Base-by-base conservation (phyloP, 805 yeast genomes). In the Ogataea methanolica region DNA sequence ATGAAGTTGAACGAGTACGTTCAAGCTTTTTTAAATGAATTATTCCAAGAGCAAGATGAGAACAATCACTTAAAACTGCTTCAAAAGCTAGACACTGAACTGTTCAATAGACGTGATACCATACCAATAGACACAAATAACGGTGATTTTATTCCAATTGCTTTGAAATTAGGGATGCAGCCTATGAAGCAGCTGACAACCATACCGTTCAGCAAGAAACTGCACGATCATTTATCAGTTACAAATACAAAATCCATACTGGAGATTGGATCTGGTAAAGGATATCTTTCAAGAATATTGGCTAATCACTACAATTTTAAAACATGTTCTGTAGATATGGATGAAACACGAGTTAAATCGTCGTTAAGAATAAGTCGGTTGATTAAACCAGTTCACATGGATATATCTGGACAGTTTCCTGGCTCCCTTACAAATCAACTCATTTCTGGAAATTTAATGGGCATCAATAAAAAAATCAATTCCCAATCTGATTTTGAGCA, bases 181-280 rank as follows among this genome's bases (percentile, higher is more conserved):
- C 43, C 44, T 5, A 40, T 44, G 2, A 45, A 48, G 36, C 46
- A 44, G 23, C 39, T 39, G 15, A 48, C 48, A 9, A 46, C 55
- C 5, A 23, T 54, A 6, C 54, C 60, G 6, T 54, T 56, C 36
- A 55, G 38, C 4, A 26, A 26, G 11, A 11, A 26, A 26, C 11
- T 26, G 11, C 31, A 26, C 31, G 11, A 26, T 11, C 31, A 26
- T 26, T 26, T 26, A 26, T 26, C 31, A 11, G 9, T 9, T 26
- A 26, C 31, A 26, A 26, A 26, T n/a, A 12, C 26, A 6, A 16
- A 29, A 17, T 46, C 36, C 39, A 43, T 61, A 0, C 41, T 63
- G 12, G 69, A 65, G 39, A 48, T 65, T 17, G 69, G 63, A 8
- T 59, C 67, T 1, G 69, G 69, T 5, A 65, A 62, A 41, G 68